A percentile compares a stretch with the other conserved stretches of the same genome.
Conservation (phyloP, 352 stramenopile species). For the Lagenidium giganteum region DNA sequence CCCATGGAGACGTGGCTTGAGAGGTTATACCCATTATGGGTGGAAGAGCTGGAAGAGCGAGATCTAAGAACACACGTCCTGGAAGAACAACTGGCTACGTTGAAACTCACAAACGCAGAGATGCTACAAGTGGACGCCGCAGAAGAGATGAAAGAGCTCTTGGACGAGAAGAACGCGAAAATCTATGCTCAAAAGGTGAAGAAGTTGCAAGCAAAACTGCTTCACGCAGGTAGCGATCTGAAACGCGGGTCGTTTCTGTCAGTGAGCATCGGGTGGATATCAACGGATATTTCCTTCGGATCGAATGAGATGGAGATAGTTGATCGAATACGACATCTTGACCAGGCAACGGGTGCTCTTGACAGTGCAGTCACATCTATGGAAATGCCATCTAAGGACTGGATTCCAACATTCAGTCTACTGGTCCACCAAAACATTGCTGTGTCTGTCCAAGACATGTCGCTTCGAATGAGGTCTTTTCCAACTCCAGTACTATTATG, state of each 20-base stretch:
- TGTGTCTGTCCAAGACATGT: constrained; percentile 22
- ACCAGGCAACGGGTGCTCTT: constrained; percentile 34
- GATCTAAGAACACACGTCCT: constrained; percentile 55
- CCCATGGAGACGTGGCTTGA: constrained; percentile 67
- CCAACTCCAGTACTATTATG: constrained; percentile 39
- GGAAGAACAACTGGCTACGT: constrained; percentile 47
- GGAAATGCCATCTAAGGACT: background rate
- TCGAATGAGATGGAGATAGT: constrained; percentile 21
- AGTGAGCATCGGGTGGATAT: constrained; percentile 25
- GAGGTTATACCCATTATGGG: constrained; percentile 64
- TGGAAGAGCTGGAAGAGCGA: constrained; percentile 59
- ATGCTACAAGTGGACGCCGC: constrained; percentile 26
- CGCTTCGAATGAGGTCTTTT: constrained; percentile 40
- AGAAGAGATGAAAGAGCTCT: constrained; percentile 39
- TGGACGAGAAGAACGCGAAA: constrained; percentile 52
- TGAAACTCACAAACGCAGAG: constrained; percentile 54
- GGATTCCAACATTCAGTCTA: constrained; percentile 3
- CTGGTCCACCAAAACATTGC: constrained; percentile 10
- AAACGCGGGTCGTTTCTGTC: constrained; percentile 20
- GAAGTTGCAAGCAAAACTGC: constrained; percentile 16
- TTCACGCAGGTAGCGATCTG: constrained; percentile 4
- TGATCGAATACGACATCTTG: constrained; percentile 27
- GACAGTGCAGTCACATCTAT: constrained; percentile 17
- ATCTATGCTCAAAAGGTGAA: constrained; percentile 60
- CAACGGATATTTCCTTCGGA: constrained; percentile 33